Evolutionary conservation across 2,329 filamentous ascomycete genomes (phyloP), one percentile per base, ranked within the genome.

Genomic region (Hymenoscyphus fructigenus): DNA sequence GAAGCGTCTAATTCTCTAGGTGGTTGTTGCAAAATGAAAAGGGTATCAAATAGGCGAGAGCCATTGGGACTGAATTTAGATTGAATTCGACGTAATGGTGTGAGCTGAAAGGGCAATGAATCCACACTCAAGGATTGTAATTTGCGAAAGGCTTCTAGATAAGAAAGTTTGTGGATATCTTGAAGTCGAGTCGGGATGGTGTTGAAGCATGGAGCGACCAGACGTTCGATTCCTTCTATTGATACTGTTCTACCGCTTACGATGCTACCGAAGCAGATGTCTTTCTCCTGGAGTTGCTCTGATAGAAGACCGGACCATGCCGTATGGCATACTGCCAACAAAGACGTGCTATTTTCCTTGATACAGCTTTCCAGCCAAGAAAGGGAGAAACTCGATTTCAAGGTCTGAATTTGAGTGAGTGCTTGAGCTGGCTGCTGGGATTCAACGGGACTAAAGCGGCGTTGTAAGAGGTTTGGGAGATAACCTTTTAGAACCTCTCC

Each of bases 131-230:
- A 62, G 3, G 57, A 53, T 61, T 76, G 74, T 1, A 76, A 57
- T 15, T 68, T 69, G 50, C 74, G 67, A 56, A 75, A 76, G 15
- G 73, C 71, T 65, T 76, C 75, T 1, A 76, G 63, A 47, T 75
- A 75, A 14, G 71, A 70, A 32, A 73, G 74, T 0, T 77, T 76
- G 60, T 93, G 89, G 2, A 92, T 81, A 2, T 78, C 75, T 64
- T 83, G 84, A 29, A 90, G 78, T 29, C 92, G 85, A 1, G 93
- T 74, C 0, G 93, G 92, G 14, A 97, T 78, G 0, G 93, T 96
- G 74, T 97, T 97, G 81, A 97, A 97, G 75, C 92, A 96, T 0
- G 93, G 93, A 0, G 91, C 92, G n/a, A 96, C 85, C 5, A 97
- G 83, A 3, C 83, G 80, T 44, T 93, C 88, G 12, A 94, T 80